These are phyloP conservation scores for Saturnispora quitensis DNA, from an alignment of 805 yeast genomes.

Conservation along the genomic window DNA sequence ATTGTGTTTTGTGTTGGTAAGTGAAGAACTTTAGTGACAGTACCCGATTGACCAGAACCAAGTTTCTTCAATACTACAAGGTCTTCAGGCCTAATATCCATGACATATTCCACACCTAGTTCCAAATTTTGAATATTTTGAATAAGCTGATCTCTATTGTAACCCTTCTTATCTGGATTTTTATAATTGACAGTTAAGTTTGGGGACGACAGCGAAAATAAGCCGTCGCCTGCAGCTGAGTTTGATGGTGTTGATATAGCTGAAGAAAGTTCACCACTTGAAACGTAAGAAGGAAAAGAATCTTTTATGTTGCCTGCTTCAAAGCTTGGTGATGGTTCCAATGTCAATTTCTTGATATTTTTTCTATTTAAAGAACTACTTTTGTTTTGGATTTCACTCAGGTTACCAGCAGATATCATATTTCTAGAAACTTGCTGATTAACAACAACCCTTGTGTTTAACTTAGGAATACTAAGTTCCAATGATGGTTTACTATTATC, in stretches of 20 bases:
- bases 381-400: constrained; percentile 9
- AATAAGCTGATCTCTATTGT: constrained; percentile 30
- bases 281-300: neutral
- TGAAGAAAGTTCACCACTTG: constrained; percentile 1
- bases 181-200: constrained; percentile 4
- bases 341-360: constrained; percentile 49
- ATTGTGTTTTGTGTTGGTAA: constrained; percentile 78
- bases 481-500: neutral
- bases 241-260: neutral
- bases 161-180: constrained; percentile 24
- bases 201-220: neutral
- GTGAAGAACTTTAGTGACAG: constrained; percentile 81
- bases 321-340: constrained; percentile 18
- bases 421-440: constrained; percentile 8
- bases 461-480: neutral
- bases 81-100: constrained; percentile 52
- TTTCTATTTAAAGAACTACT: constrained; percentile 43
- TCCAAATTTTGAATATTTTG: constrained; percentile 41
- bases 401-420: constrained; percentile 10
- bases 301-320: neutral
- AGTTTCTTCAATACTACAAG: constrained; percentile 64
- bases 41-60: constrained; percentile 93
- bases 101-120: constrained; percentile 44
- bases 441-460: constrained; percentile 5
- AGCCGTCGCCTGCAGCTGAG: neutral